These are phyloP conservation scores for Leccinum ochraceum DNA, from an alignment of 768 basidiomycete genomes.

Conservation along the genomic window DNA sequence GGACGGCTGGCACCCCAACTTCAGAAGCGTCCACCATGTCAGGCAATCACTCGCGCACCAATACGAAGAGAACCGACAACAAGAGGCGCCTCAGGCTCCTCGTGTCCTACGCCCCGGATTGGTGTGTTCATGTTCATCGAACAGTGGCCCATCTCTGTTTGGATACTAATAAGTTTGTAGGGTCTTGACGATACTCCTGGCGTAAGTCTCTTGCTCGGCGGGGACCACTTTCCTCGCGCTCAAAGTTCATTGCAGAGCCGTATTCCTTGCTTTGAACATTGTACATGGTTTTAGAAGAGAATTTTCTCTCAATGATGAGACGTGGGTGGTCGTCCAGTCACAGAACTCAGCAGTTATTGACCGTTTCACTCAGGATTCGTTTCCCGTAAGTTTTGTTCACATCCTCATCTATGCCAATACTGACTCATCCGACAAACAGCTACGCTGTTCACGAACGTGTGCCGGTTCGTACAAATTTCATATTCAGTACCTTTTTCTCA, in stretches of 20 bases:
- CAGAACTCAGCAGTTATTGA: constrained; percentile 12
- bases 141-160: not conserved
- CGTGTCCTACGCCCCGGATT: constrained; percentile 73
- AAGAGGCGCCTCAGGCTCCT: constrained; percentile 44
- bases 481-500: not conserved
- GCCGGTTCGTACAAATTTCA: constrained; percentile 49
- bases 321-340: constrained; percentile 41
- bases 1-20: not conserved
- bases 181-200: constrained; percentile 65
- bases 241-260: constrained; percentile 39
- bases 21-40: constrained; percentile 15
- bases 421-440: constrained; percentile 36
- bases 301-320: constrained; percentile 78
- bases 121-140: constrained; percentile 48
- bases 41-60: constrained; percentile 9
- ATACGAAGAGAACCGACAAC: constrained; percentile 22
- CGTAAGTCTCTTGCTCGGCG: constrained; percentile 44
- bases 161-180: constrained; percentile 36
- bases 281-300: constrained; percentile 72
- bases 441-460: constrained; percentile 77
- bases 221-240: not conserved
- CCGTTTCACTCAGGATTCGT: constrained; percentile 18
- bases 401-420: not conserved
- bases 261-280: constrained; percentile 64
- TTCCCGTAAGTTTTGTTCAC: constrained; percentile 24